phyloP scores from a whole-genome alignment of 768 basidiomycete genomes.

The Rhodotorula paludigena region DNA sequence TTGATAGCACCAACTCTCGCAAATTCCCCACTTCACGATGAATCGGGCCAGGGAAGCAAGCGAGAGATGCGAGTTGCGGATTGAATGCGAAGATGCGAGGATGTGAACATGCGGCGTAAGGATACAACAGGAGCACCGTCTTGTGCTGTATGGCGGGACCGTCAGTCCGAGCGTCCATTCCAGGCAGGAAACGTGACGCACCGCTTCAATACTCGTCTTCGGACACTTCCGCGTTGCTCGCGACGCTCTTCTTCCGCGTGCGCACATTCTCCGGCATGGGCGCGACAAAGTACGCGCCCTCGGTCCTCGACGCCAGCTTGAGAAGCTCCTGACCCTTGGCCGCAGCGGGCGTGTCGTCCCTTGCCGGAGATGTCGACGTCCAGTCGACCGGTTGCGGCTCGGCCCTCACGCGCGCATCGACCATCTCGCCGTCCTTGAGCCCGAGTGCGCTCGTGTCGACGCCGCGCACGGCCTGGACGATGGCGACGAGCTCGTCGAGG shows the following conservation, averaged over 20 bases:
- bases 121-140: too few species aligned
- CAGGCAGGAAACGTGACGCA: neutral
- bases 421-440: constrained; percentile 9
- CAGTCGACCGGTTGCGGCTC: constrained; percentile 10
- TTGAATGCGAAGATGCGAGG: too few species aligned
- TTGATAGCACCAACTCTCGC: too few species aligned
- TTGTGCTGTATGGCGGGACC: too few species aligned
- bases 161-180: too few species aligned
- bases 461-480: constrained; percentile 16
- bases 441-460: constrained; percentile 20
- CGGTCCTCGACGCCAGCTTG: constrained; percentile 10
- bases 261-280: constrained; percentile 25
- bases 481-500: constrained; percentile 24
- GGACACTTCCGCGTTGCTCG: neutral
- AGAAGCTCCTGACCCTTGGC: neutral
- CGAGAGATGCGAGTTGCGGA: too few species aligned
- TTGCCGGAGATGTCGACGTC: neutral
- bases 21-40: too few species aligned
- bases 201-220: neutral
- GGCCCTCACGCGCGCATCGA: constrained; percentile 22
- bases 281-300: constrained; percentile 29
- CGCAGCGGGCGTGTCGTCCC: neutral
- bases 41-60: too few species aligned
- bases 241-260: constrained; percentile 1
- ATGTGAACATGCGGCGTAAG: too few species aligned